Conservation (phyloP, 768 basidiomycete species). For the Naematelia aurantialba region DNA sequence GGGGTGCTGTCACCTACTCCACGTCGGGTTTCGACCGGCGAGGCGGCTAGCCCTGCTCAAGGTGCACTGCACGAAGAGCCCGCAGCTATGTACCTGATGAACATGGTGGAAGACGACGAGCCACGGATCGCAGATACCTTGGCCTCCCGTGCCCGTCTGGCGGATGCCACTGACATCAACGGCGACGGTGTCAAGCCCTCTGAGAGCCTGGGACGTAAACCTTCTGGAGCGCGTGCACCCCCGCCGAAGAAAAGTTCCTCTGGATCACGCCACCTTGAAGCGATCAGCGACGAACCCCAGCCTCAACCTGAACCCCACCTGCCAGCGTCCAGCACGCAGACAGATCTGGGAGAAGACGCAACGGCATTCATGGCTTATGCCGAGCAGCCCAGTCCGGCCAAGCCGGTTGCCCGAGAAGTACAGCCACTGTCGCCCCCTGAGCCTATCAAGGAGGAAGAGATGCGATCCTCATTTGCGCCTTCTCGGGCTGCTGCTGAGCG, state of each 20-base stretch:
- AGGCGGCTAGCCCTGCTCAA: conserved; percentile 7
- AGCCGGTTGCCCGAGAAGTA: conserved; percentile 4
- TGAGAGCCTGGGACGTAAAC: conserved; percentile 42
- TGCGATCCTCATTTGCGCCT: conserved; percentile 82
- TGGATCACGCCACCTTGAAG: conserved; percentile 48
- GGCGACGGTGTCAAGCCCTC: conserved; percentile 9
- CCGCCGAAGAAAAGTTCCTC: conserved; percentile 36
- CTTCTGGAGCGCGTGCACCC: conserved; percentile 47
- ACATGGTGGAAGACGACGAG: conserved; percentile 35
- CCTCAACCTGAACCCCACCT: conserved; percentile 16
- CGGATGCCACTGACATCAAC: conserved; percentile 27
- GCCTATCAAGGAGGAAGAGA: conserved; percentile 51
- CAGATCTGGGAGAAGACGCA: conserved; percentile 36
- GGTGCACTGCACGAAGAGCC: conserved; percentile 38
- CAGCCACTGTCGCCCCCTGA: conserved; percentile 10
- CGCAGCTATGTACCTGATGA: conserved; percentile 43
- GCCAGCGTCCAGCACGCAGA: conserved; percentile 4
- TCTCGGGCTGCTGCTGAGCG: conserved; percentile 79
- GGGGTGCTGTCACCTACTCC: conserved; percentile 36
- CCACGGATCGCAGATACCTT: conserved; percentile 1
- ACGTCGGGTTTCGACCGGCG: conserved; percentile 27
- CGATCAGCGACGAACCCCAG: conserved; percentile 20
- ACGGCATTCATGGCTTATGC: conserved; percentile 42
- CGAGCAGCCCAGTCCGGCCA: conserved; percentile 39
- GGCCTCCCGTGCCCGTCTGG: not conserved